phyloP scores from a whole-genome alignment of 148 eudicot genomes.

The Camellia lanceoleosa region DNA sequence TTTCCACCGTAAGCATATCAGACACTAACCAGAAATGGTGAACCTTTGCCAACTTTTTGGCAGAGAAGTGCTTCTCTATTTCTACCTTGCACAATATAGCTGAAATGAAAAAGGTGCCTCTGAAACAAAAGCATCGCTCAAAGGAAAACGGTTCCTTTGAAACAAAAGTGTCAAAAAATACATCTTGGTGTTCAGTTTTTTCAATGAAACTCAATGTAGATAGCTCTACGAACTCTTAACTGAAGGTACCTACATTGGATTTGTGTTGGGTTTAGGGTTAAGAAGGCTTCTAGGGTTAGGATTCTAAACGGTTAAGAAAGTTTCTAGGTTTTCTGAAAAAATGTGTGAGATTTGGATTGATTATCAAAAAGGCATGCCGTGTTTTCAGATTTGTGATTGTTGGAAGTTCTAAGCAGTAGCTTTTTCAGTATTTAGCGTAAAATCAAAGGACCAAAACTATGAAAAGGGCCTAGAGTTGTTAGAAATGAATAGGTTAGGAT shows the following conservation, averaged over 20 bases:
- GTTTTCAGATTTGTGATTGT: too few relatives aligned
- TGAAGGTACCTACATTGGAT: conserved; percentile 1
- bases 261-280: not conserved
- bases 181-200: not conserved
- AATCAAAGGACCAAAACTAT: too few relatives aligned
- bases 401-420: too few relatives aligned
- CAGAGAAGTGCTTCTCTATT: not conserved
- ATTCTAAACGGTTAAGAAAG: not conserved
- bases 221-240: not conserved
- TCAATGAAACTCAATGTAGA: not conserved
- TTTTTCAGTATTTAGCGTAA: too few relatives aligned
- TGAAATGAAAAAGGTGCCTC: not conserved
- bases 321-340: not conserved
- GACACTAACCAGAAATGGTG: not conserved
- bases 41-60: not conserved
- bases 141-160: too few relatives aligned
- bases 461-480: too few relatives aligned
- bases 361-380: not conserved
- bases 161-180: not conserved
- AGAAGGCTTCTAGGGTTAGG: not conserved
- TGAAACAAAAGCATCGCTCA: not conserved
- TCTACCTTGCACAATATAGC: not conserved
- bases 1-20: not conserved
- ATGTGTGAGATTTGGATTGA: not conserved
- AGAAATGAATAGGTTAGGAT: too few relatives aligned